Evolutionary conservation across 2,329 filamentous ascomycete genomes (phyloP), one percentile per base, ranked within the genome.

Genomic region (Cryphonectria parasitica): DNA sequence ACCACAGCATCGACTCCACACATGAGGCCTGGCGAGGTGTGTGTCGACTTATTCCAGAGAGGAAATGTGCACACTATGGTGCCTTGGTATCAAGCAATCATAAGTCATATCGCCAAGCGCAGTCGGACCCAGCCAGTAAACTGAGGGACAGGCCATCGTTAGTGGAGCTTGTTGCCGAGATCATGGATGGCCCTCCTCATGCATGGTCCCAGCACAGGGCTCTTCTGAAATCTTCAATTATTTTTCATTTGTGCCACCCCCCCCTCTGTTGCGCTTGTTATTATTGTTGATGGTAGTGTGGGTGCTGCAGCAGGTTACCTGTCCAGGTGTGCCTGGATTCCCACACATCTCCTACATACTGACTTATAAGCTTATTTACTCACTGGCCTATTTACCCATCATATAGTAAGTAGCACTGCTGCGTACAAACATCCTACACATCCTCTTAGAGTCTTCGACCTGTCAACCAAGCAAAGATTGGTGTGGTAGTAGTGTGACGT

Each of bases 61-160:
- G 19, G 6, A n/a, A n/a, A 49, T 49, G 45, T 49, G 45, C 22
- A 11, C 54, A 34, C 54, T 58, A 58, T 58, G 15, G 54, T 34
- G 54, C 25, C 28, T 58, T 34, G 15, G 22, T 10, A 13, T 10
- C 28, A 58, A 25, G 54, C 54, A 58, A 58, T 58, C 45, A 49
- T 49, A 49, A 49, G n/a, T 22, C 45, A 49, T 49, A n/a, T 49
- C 45, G 45, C 45, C 45, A 49, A 58, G 25, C 54, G 54, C 58
- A 39, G 31, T 17, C 34, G 58, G 31, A 8, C 61, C 31, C 34
- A 52, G 67, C 45, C 45, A 49, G 45, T n/a, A n/a, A 60, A 64
- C 60, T 39, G 66, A 66, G 66, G 66, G 68, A 3, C 45, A 49
- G 45, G 61, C 61, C 25, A 43, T 54, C 67, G 69, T 71, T 71